Evolutionary conservation across 768 basidiomycete species (phyloP).

Genomic region (Steccherinum ochraceum): DNA sequence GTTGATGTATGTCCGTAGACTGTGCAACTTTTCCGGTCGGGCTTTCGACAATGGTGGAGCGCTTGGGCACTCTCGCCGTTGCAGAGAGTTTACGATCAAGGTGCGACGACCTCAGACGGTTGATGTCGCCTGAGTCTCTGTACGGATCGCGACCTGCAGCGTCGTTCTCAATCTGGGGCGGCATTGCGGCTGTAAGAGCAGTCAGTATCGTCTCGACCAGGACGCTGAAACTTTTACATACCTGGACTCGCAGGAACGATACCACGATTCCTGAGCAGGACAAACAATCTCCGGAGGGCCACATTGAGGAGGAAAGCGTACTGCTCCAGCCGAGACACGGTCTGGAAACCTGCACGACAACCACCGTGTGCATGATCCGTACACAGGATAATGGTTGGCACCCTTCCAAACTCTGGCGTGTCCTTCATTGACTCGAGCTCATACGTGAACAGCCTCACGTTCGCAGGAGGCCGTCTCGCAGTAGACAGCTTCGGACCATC

Average conservation of each 20-base stretch:
- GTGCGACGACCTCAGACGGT: constrained; percentile 91
- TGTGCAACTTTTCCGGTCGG: constrained; percentile 85
- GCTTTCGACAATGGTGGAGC: constrained; percentile 93
- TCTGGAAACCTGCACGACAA: constrained; percentile 75
- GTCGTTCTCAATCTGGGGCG: constrained; percentile 15
- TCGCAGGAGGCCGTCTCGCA: constrained; percentile 70
- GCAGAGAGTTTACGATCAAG: constrained; percentile 94
- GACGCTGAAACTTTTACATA: constrained; percentile 28
- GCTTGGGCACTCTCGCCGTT: constrained; percentile 85
- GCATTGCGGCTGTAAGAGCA: constrained; percentile 17
- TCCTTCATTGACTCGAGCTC: constrained; percentile 67
- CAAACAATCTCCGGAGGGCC: constrained; percentile 84
- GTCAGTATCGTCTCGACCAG: neutral
- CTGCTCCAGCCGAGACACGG: constrained; percentile 92
- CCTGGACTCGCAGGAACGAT: constrained; percentile 81
- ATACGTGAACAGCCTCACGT: constrained; percentile 73
- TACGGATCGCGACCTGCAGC: constrained; percentile 61
- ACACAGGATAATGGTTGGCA: constrained; percentile 73
- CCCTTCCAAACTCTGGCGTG: constrained; percentile 61
- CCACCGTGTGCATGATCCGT: constrained; percentile 64
- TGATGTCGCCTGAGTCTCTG: constrained; percentile 83
- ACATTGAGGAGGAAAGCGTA: constrained; percentile 97
- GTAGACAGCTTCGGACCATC: constrained; percentile 52
- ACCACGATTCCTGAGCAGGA: constrained; percentile 81
- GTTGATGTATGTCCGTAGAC: constrained; percentile 55